A percentile compares a stretch with the other conserved stretches of the same genome.
These are phyloP conservation scores for Panicum hallii DNA, from an alignment of 202 grass and related monocot genomes.

Conservation along the genomic window DNA sequence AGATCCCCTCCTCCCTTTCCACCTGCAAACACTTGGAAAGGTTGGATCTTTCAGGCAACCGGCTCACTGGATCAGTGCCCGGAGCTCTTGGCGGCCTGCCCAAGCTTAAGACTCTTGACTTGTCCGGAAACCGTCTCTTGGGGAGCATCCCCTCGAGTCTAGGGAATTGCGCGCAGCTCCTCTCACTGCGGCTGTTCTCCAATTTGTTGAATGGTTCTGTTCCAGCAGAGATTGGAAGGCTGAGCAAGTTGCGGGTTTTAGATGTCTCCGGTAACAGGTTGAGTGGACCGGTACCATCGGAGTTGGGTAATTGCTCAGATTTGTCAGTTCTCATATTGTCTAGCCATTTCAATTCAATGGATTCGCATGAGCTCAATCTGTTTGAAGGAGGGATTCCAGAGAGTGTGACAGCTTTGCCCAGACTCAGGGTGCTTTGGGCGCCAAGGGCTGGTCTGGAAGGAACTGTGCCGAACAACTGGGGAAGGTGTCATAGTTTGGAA, in stretches of 20 bases:
- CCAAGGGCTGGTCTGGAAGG: slow-evolving; percentile 64
- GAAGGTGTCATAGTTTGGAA: slow-evolving; percentile 68
- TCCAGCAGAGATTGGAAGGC: slow-evolving; percentile 65
- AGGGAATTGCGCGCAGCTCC: slow-evolving; percentile 64
- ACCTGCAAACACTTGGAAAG: slow-evolving; percentile 53
- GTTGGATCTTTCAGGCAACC: slow-evolving; percentile 84
- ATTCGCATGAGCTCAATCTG: slow-evolving; percentile 63
- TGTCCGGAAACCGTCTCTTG: slow-evolving; percentile 61
- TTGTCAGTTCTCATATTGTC: slow-evolving; percentile 68
- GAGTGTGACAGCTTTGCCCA: slow-evolving; percentile 69
- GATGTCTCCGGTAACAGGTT: slow-evolving; percentile 79
- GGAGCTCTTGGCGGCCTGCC: slow-evolving; percentile 31
- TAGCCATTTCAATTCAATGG: slow-evolving; percentile 56
- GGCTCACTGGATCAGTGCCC: slow-evolving; percentile 55
- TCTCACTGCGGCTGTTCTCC: slow-evolving; percentile 61
- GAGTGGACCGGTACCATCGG: slow-evolving; percentile 60
- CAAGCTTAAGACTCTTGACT: slow-evolving; percentile 56
- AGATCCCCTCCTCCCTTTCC: slow-evolving; percentile 62
- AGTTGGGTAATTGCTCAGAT: slow-evolving; percentile 71
- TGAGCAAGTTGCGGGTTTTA: slow-evolving; percentile 75
- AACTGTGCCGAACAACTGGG: slow-evolving; percentile 76
- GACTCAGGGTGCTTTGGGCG: slow-evolving; percentile 76
- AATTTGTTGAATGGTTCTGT: slow-evolving; percentile 73
- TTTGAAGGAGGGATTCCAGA: slow-evolving; percentile 71
- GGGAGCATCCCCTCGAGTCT: slow-evolving; percentile 71